Percentiles rank a stretch among this genome's conserved stretches.
phyloP scores from a whole-genome alignment of 805 yeast species.

The Candida lessepsii region DNA sequence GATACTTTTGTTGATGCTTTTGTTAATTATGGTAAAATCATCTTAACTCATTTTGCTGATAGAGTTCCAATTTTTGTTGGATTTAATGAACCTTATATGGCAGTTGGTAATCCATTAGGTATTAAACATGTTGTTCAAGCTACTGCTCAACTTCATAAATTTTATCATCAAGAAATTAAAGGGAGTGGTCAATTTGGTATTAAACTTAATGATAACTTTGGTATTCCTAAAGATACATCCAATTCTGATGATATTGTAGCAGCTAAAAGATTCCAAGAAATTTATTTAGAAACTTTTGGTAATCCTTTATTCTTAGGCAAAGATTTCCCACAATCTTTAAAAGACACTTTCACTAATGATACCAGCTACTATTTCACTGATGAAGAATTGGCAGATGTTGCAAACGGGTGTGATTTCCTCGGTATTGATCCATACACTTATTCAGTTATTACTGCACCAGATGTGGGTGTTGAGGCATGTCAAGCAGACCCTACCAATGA shows the following conservation, averaged over 20 bases:
- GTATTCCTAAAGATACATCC: conserved; percentile 24
- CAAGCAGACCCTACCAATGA: conserved; percentile 18
- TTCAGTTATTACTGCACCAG: conserved; percentile 18
- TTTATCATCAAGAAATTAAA: conserved; percentile 23
- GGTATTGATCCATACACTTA: conserved; percentile 34
- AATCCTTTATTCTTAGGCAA: conserved; percentile 30
- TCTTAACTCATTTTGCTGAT: conserved; percentile 28
- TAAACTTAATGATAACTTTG: conserved; percentile 27
- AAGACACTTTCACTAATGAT: conserved; percentile 17
- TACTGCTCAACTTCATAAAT: conserved; percentile 20
- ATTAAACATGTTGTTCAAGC: conserved; percentile 26
- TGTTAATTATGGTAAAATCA: conserved; percentile 29
- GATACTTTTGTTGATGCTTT: conserved; percentile 29
- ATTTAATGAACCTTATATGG: conserved; percentile 29
- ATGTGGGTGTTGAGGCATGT: conserved; percentile 25
- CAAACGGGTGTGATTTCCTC: conserved; percentile 28
- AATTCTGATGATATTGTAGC: conserved; percentile 24
- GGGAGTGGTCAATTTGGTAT: conserved; percentile 25
- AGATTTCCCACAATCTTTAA: conserved; percentile 26
- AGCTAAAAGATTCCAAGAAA: conserved; percentile 24
- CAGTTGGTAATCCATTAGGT: conserved; percentile 19
- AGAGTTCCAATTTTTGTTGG: conserved; percentile 31
- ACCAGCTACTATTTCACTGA: conserved; percentile 20
- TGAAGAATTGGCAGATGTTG: conserved; percentile 23
- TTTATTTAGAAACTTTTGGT: conserved; percentile 24